phyloP scores from a whole-genome alignment of 768 basidiomycete species.

The Crepidotus variabilis region DNA sequence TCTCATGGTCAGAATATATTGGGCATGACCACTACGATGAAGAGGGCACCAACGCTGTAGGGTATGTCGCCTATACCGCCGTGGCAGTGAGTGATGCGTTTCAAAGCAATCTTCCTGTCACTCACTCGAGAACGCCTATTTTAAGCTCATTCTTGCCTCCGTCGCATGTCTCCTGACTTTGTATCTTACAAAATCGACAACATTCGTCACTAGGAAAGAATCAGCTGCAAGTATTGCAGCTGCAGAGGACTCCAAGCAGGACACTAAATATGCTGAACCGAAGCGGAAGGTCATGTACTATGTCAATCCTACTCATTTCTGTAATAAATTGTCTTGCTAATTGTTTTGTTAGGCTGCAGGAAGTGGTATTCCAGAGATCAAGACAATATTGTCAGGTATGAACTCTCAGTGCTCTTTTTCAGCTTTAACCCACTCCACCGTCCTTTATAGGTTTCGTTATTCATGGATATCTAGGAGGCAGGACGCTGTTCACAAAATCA shows the following conservation, averaged over 20 bases:
- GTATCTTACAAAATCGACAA: constrained; percentile 82
- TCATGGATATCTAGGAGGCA: constrained; percentile 91
- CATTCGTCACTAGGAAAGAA: constrained; percentile 87
- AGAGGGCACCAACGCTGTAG: constrained; percentile 44
- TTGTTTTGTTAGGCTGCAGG: constrained; percentile 69
- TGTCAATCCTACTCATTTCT: constrained; percentile 40
- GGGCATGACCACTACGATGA: constrained; percentile 27
- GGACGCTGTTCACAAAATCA: constrained; percentile 86
- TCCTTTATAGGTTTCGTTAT: constrained; percentile 79
- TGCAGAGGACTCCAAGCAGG: constrained; percentile 41
- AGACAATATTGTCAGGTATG: constrained; percentile 84
- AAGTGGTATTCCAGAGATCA: constrained; percentile 95
- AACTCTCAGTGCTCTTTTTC: neutral
- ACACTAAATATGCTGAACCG: constrained; percentile 21
- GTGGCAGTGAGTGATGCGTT: constrained; percentile 64
- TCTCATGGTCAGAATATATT: constrained; percentile 67
- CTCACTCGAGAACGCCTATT: neutral
- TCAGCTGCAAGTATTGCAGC: constrained; percentile 49
- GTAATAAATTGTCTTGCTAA: neutral
- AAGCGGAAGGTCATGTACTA: constrained; percentile 81
- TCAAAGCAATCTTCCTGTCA: neutral
- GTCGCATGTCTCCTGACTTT: constrained; percentile 80
- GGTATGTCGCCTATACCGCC: constrained; percentile 65
- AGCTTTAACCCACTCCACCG: constrained; percentile 2
- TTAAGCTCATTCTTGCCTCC: constrained; percentile 71